phyloP scores from a whole-genome alignment of 768 basidiomycete species.

The Hypsizygus marmoreus region DNA sequence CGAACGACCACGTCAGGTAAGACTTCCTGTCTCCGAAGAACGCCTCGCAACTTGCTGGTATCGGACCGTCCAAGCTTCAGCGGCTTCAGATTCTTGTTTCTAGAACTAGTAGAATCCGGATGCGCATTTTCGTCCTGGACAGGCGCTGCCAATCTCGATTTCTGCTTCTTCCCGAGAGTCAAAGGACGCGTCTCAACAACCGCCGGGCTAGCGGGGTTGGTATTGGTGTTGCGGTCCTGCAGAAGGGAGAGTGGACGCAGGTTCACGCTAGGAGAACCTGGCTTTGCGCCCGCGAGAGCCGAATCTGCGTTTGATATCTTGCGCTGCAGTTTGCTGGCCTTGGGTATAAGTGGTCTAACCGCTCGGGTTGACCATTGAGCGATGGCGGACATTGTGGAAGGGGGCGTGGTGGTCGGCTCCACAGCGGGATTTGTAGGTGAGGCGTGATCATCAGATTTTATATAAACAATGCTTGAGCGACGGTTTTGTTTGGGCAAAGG shows the following conservation, averaged over 20 bases:
- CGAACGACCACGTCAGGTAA: slow-evolving; percentile 64
- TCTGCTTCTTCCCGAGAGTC: slow-evolving; percentile 57
- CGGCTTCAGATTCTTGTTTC: slow-evolving; percentile 55
- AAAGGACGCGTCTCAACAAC: slow-evolving; percentile 51
- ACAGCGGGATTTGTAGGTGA: slow-evolving; percentile 22
- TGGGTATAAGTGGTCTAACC: slow-evolving; percentile 56
- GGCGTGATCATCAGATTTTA: slow-evolving; percentile 55
- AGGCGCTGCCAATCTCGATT: slow-evolving; percentile 30
- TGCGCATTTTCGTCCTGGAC: slow-evolving; percentile 43
- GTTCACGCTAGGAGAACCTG: slow-evolving; percentile 44
- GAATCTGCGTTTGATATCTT: slow-evolving; percentile 34
- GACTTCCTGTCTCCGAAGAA: slow-evolving; percentile 55
- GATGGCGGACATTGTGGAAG: slow-evolving; percentile 39
- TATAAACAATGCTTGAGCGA: slow-evolving; percentile 66
- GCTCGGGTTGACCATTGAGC: slow-evolving; percentile 52
- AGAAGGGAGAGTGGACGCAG: slow-evolving; percentile 66
- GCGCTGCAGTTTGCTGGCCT: slow-evolving; percentile 48
- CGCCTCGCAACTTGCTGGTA: slow-evolving; percentile 61
- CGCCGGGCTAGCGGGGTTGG: slow-evolving; percentile 18
- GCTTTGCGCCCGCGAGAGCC: slow-evolving; percentile 30
- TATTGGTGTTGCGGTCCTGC: slow-evolving; percentile 55
- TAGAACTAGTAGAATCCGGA: slow-evolving; percentile 29
- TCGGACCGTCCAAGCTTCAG: slow-evolving; percentile 63
- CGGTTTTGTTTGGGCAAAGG: slow-evolving; percentile 38
- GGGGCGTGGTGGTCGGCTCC: slow-evolving; percentile 21